phyloP scores from a whole-genome alignment of 2,329 filamentous ascomycete species.

The Paecilomyces fulvus region DNA sequence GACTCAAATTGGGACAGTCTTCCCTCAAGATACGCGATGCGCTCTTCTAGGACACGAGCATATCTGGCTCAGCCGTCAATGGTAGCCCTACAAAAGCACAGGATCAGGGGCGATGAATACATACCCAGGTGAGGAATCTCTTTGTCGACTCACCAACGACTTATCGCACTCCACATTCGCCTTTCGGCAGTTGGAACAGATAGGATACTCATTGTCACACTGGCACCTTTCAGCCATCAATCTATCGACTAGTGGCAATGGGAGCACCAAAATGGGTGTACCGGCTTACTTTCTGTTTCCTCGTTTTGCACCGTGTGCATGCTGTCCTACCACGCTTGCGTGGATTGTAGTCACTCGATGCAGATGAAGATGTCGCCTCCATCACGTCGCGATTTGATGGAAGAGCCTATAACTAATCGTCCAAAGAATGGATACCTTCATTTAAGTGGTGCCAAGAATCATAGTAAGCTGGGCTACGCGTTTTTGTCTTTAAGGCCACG shows the following conservation, averaged over 20 bases:
- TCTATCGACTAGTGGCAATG: not conserved
- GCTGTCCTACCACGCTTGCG: slow-evolving; percentile 39
- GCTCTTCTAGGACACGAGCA: slow-evolving; percentile 35
- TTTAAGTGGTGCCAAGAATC: not conserved
- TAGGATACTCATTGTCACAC: slow-evolving; percentile 39
- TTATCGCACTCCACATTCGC: slow-evolving; percentile 37
- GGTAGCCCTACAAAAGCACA: not conserved
- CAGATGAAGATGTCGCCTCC: slow-evolving; percentile 8
- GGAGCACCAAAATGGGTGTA: not conserved
- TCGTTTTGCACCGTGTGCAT: slow-evolving; percentile 38
- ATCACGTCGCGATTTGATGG: not conserved
- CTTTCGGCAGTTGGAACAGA: slow-evolving; percentile 38
- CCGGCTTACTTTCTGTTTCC: slow-evolving; percentile 35
- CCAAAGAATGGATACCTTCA: not conserved
- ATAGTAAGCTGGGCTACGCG: not conserved
- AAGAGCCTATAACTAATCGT: not conserved
- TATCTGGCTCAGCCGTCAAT: slow-evolving; percentile 23
- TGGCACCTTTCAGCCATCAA: slow-evolving; percentile 8
- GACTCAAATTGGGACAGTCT: slow-evolving; percentile 14
- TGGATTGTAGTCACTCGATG: slow-evolving; percentile 29
- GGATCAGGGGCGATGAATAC: slow-evolving; percentile 1
- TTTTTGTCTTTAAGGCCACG: not conserved
- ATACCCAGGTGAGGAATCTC: slow-evolving; percentile 27
- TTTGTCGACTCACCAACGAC: slow-evolving; percentile 31
- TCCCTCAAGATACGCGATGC: slow-evolving; percentile 35